Conservation (phyloP, 2,329 filamentous ascomycete species). For the Hypoxylon sp. region DNA sequence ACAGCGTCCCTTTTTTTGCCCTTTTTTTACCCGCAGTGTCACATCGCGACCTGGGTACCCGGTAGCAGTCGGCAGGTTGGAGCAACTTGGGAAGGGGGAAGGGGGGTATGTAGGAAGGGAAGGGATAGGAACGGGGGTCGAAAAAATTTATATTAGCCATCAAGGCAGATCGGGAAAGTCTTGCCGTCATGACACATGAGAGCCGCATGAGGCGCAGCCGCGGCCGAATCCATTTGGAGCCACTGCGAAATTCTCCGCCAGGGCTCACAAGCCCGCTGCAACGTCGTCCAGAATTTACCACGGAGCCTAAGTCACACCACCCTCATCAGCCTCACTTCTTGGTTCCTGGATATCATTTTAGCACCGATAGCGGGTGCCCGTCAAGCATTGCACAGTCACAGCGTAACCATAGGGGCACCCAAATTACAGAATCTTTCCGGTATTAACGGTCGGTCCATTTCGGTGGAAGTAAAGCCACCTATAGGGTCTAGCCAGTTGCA, state of each 20-base stretch:
- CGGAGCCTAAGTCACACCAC: conserved; percentile 8
- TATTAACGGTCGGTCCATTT: conserved; percentile 41
- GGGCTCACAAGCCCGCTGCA: conserved; percentile 5
- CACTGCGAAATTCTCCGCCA: neutral
- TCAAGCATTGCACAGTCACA: neutral
- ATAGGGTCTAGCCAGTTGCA: conserved; percentile 40
- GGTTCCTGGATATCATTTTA: neutral
- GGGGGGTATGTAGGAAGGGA: too few species aligned
- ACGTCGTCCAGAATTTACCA: conserved; percentile 24
- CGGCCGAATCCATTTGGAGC: conserved; percentile 15
- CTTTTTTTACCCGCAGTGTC: conserved; percentile 1
- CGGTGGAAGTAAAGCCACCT: conserved; percentile 30
- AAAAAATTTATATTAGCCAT: conserved; percentile 35
- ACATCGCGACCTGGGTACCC: too few species aligned
- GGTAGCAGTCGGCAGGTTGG: too few species aligned
- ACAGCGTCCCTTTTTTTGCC: neutral
- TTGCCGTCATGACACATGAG: conserved; percentile 26
- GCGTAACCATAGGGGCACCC: neutral
- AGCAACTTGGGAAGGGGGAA: too few species aligned
- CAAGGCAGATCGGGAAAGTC: conserved; percentile 36
- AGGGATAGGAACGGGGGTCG: neutral
- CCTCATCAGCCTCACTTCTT: conserved; percentile 24
- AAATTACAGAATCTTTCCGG: conserved; percentile 23
- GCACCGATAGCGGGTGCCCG: conserved; percentile 8
- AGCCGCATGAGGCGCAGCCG: conserved; percentile 15